phyloP scores from a whole-genome alignment of 2,329 filamentous ascomycete genomes.

The Clonostachys chloroleuca region DNA sequence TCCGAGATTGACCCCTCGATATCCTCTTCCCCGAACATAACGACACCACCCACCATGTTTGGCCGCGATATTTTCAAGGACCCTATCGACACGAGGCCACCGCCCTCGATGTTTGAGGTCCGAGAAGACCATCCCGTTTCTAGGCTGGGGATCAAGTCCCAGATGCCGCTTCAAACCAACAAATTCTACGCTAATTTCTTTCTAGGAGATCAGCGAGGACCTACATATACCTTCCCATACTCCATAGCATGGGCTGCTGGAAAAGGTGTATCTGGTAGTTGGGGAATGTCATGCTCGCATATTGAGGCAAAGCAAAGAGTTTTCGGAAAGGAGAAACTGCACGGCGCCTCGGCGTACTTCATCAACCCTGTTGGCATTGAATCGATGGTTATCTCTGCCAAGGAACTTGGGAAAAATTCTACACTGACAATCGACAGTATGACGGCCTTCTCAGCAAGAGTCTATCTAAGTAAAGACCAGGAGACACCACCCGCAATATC shows the following conservation, averaged over 20 bases:
- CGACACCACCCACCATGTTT: slow-evolving; percentile 11
- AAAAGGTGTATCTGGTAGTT: slow-evolving; percentile 58
- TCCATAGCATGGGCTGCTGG: slow-evolving; percentile 65
- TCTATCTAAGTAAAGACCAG: slow-evolving; percentile 58
- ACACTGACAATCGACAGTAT: slow-evolving; percentile 46
- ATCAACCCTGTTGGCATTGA: slow-evolving; percentile 80
- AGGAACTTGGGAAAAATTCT: slow-evolving; percentile 62
- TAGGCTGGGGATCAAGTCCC: slow-evolving; percentile 41
- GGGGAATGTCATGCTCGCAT: slow-evolving; percentile 75
- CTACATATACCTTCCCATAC: slow-evolving; percentile 74
- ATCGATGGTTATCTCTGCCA: slow-evolving; percentile 74
- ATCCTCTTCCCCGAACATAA: not conserved
- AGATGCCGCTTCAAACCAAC: slow-evolving; percentile 63
- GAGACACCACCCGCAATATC: slow-evolving; percentile 57
- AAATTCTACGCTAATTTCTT: slow-evolving; percentile 83
- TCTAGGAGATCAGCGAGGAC: slow-evolving; percentile 64
- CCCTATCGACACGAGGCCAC: slow-evolving; percentile 48
- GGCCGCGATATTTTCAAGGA: slow-evolving; percentile 47
- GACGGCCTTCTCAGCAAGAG: slow-evolving; percentile 58
- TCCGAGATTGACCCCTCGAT: not conserved
- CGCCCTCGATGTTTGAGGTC: slow-evolving; percentile 39
- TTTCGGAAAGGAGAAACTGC: slow-evolving; percentile 53
- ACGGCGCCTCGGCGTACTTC: slow-evolving; percentile 65
- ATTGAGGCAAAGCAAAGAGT: slow-evolving; percentile 63
- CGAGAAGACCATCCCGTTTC: slow-evolving; percentile 55